Conservation (phyloP, 495 filamentous ascomycete genomes). For the Cercophora samala region DNA sequence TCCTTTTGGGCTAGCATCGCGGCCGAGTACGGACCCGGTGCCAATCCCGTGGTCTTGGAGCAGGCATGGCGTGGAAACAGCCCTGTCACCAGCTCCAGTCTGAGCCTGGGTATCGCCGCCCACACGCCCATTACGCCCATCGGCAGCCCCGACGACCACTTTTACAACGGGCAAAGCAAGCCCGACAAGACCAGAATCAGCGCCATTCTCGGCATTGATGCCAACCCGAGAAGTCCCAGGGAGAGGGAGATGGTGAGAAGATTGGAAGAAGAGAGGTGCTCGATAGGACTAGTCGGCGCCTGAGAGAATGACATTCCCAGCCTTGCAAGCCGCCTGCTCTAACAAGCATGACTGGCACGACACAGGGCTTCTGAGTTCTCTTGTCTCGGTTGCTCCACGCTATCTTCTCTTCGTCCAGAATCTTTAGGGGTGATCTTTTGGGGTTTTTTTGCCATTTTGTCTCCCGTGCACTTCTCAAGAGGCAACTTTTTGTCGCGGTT, state of each 20-base stretch:
- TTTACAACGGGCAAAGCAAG: conserved; percentile 30
- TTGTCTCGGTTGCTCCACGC: not conserved
- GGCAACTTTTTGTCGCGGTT: not conserved
- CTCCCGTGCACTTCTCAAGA: not conserved
- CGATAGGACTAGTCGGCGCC: conserved; percentile 26
- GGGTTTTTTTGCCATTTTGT: conserved; percentile 14
- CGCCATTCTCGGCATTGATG: conserved; percentile 53
- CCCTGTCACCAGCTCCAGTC: conserved; percentile 6
- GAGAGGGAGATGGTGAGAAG: conserved; percentile 52
- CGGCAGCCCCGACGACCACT: conserved; percentile 43
- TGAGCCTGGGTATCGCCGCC: conserved; percentile 24
- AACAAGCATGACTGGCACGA: not conserved
- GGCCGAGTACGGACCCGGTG: conserved; percentile 61
- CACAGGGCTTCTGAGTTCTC: not conserved
- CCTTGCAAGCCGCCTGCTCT: not conserved
- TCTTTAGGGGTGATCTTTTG: conserved; percentile 12
- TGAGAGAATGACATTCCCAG: conserved; percentile 9
- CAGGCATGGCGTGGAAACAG: conserved; percentile 59
- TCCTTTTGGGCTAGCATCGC: conserved; percentile 73
- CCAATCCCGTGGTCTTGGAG: conserved; percentile 62
- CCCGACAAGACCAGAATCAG: conserved; percentile 53
- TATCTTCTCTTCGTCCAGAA: conserved; percentile 19
- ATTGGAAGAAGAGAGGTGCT: conserved; percentile 44
- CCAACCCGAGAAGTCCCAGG: conserved; percentile 50
- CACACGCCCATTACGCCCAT: conserved; percentile 48